phyloP scores from a whole-genome alignment of 345 rosid species.

The Sisymbrium altissimum region DNA sequence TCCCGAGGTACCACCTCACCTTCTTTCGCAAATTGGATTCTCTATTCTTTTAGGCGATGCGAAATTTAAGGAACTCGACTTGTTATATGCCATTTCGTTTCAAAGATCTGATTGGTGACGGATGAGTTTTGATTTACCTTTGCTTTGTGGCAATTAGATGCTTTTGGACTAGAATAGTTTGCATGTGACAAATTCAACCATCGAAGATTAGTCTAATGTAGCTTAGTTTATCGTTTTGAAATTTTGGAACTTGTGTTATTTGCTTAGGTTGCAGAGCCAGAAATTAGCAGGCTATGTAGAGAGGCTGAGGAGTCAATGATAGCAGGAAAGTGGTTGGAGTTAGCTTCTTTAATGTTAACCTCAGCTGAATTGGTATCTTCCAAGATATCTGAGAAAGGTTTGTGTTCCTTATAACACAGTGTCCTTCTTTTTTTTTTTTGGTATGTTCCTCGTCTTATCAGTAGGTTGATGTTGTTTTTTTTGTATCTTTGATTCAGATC shows the following conservation, averaged over 20 bases:
- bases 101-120: not conserved
- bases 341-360: slow-evolving; percentile 78
- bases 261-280: slow-evolving; percentile 68
- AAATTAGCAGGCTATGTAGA: slow-evolving; percentile 63
- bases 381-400: slow-evolving; percentile 95
- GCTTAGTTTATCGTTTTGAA: not conserved
- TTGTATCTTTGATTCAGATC: slow-evolving; percentile 47
- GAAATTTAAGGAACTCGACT: slow-evolving; percentile 1
- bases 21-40: not conserved
- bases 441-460: not conserved
- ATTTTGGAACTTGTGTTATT: slow-evolving; percentile 6
- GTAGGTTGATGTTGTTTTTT: not conserved
- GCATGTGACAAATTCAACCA: not conserved
- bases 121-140: not conserved
- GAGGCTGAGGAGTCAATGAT: slow-evolving; percentile 80
- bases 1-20: slow-evolving; percentile 57
- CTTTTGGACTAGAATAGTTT: not conserved
- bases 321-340: slow-evolving; percentile 67
- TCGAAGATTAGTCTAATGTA: not conserved
- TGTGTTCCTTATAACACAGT: not conserved
- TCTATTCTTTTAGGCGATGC: not conserved
- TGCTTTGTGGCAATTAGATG: not conserved
- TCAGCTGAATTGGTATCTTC: slow-evolving; percentile 84
- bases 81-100: not conserved
- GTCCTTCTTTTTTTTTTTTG: not conserved